phyloP scores from a whole-genome alignment of 208 protist species.

The Trypanosoma platydactyli region DNA sequence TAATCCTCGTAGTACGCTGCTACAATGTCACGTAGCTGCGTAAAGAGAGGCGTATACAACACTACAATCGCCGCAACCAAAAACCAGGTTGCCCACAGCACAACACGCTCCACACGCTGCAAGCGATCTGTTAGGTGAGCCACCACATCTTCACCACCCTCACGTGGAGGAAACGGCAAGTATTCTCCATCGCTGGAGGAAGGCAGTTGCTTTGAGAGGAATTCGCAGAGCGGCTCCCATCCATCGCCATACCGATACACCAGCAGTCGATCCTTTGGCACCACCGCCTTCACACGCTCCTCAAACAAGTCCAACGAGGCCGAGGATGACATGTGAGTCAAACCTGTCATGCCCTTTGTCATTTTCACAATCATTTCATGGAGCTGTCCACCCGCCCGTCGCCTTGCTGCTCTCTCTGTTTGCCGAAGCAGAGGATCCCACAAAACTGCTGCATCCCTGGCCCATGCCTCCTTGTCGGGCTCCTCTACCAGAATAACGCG shows the following conservation, averaged over 20 bases:
- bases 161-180: constrained; percentile 56
- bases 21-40: constrained; percentile 24
- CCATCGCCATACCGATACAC: constrained; percentile 72
- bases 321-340: constrained; percentile 26
- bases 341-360: constrained; percentile 39
- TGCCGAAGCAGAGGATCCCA: constrained; percentile 45
- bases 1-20: constrained; percentile 46
- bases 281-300: constrained; percentile 64
- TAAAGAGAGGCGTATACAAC: constrained; percentile 45
- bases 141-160: constrained; percentile 45
- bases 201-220: constrained; percentile 55
- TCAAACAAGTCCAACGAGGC: constrained; percentile 73
- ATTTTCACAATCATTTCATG: constrained; percentile 62
- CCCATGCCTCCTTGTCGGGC: constrained; percentile 71
- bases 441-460: constrained; percentile 52
- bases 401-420: constrained; percentile 32
- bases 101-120: constrained; percentile 30
- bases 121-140: constrained; percentile 40
- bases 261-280: constrained; percentile 75
- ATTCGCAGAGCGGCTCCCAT: constrained; percentile 78
- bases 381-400: constrained; percentile 29
- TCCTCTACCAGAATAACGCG: constrained; percentile 84
- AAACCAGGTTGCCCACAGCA: constrained; percentile 30
- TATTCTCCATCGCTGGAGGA: constrained; percentile 13
- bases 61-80: constrained; percentile 38